Percentiles rank a stretch among this genome's conserved stretches.
Conservation (phyloP, 1,139 yeast species). For the Pichia sp. region DNA sequence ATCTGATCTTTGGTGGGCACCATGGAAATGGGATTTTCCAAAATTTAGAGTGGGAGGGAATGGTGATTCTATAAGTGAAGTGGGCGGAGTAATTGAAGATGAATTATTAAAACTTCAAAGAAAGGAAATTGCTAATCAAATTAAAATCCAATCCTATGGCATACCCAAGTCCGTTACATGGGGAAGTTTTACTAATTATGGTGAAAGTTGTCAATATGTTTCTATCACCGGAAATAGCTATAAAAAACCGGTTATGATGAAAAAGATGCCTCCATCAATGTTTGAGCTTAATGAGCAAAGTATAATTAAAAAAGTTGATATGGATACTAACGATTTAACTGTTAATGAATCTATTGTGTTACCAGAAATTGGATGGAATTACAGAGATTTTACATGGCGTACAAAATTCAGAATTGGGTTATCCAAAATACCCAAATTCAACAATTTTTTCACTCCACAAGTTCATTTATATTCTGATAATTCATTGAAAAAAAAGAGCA, state of each 20-base stretch:
- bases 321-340: not conserved
- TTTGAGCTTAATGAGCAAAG: constrained; percentile 23
- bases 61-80: constrained; percentile 6
- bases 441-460: constrained; percentile 20
- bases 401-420: constrained; percentile 37
- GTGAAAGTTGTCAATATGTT: constrained; percentile 28
- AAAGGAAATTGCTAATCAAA: constrained; percentile 17
- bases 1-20: constrained; percentile 13
- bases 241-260: constrained; percentile 27
- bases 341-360: constrained; percentile 17
- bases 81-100: constrained; percentile 10
- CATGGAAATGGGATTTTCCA: constrained; percentile 16
- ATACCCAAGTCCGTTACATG: constrained; percentile 22
- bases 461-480: constrained; percentile 31
- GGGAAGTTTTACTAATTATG: constrained; percentile 18
- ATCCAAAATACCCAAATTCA: constrained; percentile 22
- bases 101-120: constrained; percentile 11
- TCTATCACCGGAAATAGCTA: constrained; percentile 36
- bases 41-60: too few species aligned
- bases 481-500: constrained; percentile 13
- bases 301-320: not conserved
- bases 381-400: constrained; percentile 31
- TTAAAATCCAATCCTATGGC: constrained; percentile 19
- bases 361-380: constrained; percentile 25
- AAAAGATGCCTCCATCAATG: constrained; percentile 23